Base-by-base conservation (phyloP, 2,329 filamentous ascomycete genomes). In the Blastomyces emzantsi region DNA sequence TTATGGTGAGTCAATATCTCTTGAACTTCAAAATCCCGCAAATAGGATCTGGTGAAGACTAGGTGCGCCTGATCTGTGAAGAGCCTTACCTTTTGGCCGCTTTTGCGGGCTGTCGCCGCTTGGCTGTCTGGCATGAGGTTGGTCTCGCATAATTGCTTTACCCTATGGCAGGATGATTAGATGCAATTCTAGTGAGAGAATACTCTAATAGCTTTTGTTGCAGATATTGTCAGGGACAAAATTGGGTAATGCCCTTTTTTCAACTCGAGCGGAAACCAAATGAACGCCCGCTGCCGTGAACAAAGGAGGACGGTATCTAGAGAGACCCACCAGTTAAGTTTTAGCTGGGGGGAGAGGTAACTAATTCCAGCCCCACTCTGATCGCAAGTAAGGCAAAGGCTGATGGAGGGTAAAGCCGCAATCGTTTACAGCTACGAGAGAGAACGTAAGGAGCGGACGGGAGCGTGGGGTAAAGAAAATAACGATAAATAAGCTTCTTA, bases 51-150 rank as follows among this genome's bases (percentile, higher is more conserved):
- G 36, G 36, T 39, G n/a, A 8, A 19, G 19, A 39, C n/a, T 7
- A 30, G 33, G 28, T 33, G 33, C 43, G 49, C 43, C 19, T 22
- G n/a, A 36, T 25, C 51, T 5, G 43, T 36, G 36, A 3, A 57
- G n/a, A 49, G 67, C 52, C 70, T 68, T 64, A 79, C 78, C 77
- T 70, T 73, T 79, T 15, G 78, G 78, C 43, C 75, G 70, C 62
- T 73, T 72, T 49, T 74, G 74, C 61, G 71, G 66, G 59, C 75
- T 70, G 22, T 74, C 72, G 61, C 67, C 76, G 69, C 68, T 66
- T 56, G 70, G 69, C 59, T 67, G 62, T 15, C 66, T 47, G 33
- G 51, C 64, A 41, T 64, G 64, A 11, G 69, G 65, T 25, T 69
- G 67, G 22, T 62, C 54, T 58, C 70, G 69, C 71, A 74, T 74